Base-by-base conservation (phyloP, 2,329 filamentous ascomycete species). In the Coccinonectria pachysandricola region DNA sequence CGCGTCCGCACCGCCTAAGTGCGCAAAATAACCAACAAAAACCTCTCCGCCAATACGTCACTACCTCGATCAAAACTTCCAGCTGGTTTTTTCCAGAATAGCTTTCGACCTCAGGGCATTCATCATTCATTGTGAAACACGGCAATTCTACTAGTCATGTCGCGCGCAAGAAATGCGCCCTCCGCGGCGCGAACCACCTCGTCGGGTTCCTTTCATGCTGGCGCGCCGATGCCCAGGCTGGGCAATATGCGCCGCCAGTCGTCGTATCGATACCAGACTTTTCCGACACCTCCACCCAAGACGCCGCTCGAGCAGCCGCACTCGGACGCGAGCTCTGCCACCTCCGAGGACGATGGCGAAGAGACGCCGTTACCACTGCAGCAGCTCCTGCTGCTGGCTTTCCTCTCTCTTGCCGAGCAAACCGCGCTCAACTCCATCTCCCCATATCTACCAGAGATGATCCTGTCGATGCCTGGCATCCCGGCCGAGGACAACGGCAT, bases 401-500 rank as follows among this genome's bases (percentile, higher is more conserved):
- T 95, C 39, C 82, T 98, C 34, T 87, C 87, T 6, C 67, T 98
- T 12, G 81, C 83, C 28, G 91, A 98, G 52, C 91, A 98, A 63
- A 96, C 88, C 0, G 91, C 91, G 1, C 70, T 98, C 49, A 98
- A 98, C 55, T 94, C 86, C 12, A 95, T 98, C 46, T 82, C 80
- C 8, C 91, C 91, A 1, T 98, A 98, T 54, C 71, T 98, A 2
- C 91, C 91, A 1, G 74, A 86, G 43, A 96, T 98, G 88, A 78
- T 87, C 2, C 72, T 75, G 12, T 76, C 75, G 1, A 96, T 96
- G 50, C 81, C 84, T 2, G 83, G 83, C 35, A 78, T 95, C 12
- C 69, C 79, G 12, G 57, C 68, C 2, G 65, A 64, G 5, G 64
- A 86, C 43, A 79, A 80, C 16, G 91, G 88, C 1, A 51, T 96